A percentile compares a stretch with the other conserved stretches of the same genome.
These are phyloP conservation scores for Lasiodiplodia theobromae DNA, from an alignment of 2,329 filamentous ascomycete species.

Conservation along the genomic window DNA sequence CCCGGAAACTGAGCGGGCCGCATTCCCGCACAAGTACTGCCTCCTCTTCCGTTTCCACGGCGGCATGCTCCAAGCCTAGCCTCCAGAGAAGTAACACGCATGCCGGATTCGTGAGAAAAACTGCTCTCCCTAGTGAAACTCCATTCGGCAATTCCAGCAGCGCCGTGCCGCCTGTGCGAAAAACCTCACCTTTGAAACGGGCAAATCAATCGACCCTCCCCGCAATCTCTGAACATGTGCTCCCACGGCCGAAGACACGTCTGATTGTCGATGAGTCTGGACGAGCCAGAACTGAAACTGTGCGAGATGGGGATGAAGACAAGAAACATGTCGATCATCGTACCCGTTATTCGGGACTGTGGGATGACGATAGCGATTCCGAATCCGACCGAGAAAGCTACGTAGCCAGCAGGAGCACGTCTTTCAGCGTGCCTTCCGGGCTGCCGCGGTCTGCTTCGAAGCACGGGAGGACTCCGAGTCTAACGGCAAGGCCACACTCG, in stretches of 20 bases:
- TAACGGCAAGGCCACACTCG: slow-evolving; percentile 10
- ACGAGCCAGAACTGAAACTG: slow-evolving; percentile 56
- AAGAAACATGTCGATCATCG: slow-evolving; percentile 41
- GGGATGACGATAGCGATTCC: slow-evolving; percentile 50
- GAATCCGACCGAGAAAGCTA: slow-evolving; percentile 35
- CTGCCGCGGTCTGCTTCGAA: background rate
- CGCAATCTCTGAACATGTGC: slow-evolving; percentile 55
- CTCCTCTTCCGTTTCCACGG: slow-evolving; percentile 47
- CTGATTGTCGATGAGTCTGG: slow-evolving; percentile 58
- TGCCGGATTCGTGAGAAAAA: slow-evolving; percentile 39
- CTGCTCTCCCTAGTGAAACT: slow-evolving; percentile 34
- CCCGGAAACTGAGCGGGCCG: slow-evolving; percentile 37
- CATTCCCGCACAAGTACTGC: slow-evolving; percentile 51
- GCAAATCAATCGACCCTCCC: slow-evolving; percentile 50
- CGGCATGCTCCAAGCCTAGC: slow-evolving; percentile 39
- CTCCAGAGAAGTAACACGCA: slow-evolving; percentile 57
- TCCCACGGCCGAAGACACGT: slow-evolving; percentile 48
- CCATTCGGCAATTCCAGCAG: slow-evolving; percentile 29
- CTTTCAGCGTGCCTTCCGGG: background rate
- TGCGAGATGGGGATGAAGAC: slow-evolving; percentile 44
- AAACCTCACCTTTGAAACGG: slow-evolving; percentile 56
- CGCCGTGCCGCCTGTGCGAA: slow-evolving; percentile 39
- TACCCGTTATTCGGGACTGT: slow-evolving; percentile 53
- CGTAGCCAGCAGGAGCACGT: slow-evolving; percentile 33
- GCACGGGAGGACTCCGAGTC: slow-evolving; percentile 7